Evolutionary conservation across 2,329 filamentous ascomycete species (phyloP).

Genomic region (Claviceps monticola): DNA sequence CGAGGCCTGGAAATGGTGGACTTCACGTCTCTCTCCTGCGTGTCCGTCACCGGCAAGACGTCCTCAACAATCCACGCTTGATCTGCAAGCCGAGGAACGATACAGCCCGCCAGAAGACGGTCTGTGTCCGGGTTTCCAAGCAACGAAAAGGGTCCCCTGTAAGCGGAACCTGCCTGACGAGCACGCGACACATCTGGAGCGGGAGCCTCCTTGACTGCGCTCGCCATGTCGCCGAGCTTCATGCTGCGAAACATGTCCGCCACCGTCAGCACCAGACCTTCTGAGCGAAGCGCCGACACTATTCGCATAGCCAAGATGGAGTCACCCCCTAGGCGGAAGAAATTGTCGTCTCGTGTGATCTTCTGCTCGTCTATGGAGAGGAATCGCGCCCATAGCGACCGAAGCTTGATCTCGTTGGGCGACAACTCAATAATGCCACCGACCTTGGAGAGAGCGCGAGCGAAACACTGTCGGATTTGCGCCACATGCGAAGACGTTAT

Average conservation of each 20-base stretch:
- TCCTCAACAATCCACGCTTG: conserved; percentile 37
- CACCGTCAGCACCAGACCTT: conserved; percentile 36
- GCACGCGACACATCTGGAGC: neutral
- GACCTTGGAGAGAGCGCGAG: neutral
- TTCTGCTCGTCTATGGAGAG: conserved; percentile 28
- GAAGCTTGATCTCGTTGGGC: conserved; percentile 18
- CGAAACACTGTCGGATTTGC: neutral
- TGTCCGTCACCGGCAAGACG: conserved; percentile 42
- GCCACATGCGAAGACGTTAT: neutral
- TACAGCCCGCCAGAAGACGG: conserved; percentile 30
- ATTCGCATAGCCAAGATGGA: conserved; percentile 48
- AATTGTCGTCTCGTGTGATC: conserved; percentile 41
- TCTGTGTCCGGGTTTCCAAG: conserved; percentile 26
- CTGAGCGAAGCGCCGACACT: conserved; percentile 37
- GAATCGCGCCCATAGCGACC: conserved; percentile 33
- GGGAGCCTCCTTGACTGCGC: conserved; percentile 21
- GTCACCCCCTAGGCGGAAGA: conserved; percentile 47
- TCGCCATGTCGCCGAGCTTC: conserved; percentile 38
- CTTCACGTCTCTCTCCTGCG: conserved; percentile 45
- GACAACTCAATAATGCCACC: neutral
- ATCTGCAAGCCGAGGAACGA: conserved; percentile 38
- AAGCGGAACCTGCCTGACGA: neutral
- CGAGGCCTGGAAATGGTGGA: conserved; percentile 44
- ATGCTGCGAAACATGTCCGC: conserved; percentile 39
- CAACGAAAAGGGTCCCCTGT: conserved; percentile 27